Evolutionary conservation across 129 eudicot species (phyloP).

Genomic region (Artemisia tridentata): DNA sequence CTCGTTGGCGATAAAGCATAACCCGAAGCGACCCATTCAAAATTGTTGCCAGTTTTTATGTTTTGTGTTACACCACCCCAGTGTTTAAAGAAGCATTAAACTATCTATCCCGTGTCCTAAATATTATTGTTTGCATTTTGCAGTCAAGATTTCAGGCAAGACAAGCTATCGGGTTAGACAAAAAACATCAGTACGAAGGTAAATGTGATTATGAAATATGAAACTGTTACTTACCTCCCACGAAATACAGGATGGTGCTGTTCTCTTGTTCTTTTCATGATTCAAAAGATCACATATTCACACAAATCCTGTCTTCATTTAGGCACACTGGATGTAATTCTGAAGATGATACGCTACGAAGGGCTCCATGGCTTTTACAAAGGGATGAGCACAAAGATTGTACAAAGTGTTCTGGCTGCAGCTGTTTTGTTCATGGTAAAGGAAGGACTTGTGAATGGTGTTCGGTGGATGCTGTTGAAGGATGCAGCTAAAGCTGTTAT

Average conservation of each 20-base stretch:
- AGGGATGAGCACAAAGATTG: conserved; percentile 52
- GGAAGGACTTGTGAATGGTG: conserved; percentile 87
- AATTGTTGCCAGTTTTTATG: too few relatives aligned
- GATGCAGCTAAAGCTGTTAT: conserved; percentile 34
- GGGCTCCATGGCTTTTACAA: conserved; percentile 81
- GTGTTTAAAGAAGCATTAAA: not conserved
- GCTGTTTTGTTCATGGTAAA: conserved; percentile 93
- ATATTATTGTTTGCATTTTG: conserved; percentile 18
- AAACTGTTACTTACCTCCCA: conserved; percentile 1
- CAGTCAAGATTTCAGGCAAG: conserved; percentile 97
- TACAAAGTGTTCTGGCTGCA: conserved; percentile 96
- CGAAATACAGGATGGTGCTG: not conserved
- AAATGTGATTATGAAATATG: not conserved
- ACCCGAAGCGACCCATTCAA: too few relatives aligned
- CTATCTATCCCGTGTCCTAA: too few relatives aligned
- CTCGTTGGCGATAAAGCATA: too few relatives aligned
- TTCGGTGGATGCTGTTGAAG: conserved; percentile 63
- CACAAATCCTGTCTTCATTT: conserved; percentile 11
- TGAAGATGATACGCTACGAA: conserved; percentile 86
- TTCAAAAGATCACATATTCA: not conserved
- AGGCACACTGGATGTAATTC: conserved; percentile 86
- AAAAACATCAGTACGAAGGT: conserved; percentile 88
- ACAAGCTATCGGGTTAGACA: conserved; percentile 68
- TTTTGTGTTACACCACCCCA: too few relatives aligned
- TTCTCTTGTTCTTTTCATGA: not conserved